phyloP scores from a whole-genome alignment of 139 green algal species.

The Chlamydomonas asymmetrica region DNA sequence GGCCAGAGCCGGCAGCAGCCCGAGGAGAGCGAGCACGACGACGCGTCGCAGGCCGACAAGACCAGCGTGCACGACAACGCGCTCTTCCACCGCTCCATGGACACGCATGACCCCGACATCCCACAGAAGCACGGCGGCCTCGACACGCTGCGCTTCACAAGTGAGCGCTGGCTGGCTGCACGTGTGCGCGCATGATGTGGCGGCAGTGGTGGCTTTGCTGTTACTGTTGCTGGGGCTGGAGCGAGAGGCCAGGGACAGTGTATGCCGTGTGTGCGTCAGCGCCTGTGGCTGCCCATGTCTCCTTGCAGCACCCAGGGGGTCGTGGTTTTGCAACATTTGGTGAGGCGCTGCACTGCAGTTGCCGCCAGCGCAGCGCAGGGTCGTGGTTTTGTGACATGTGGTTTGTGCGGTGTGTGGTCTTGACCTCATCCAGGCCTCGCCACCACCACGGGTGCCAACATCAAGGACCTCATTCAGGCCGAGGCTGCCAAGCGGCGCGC shows the following conservation, averaged over 20 bases:
- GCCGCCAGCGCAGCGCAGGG: background rate
- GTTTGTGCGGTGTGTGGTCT: background rate
- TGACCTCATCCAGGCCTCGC: slow-evolving; percentile 13
- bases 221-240: background rate
- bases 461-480: background rate
- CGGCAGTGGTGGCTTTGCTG: background rate
- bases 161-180: slow-evolving; percentile 2
- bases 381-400: background rate
- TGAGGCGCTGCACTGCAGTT: background rate
- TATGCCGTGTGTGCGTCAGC: background rate
- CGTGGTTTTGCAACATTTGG: background rate
- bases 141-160: slow-evolving; percentile 8
- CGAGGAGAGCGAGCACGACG: slow-evolving; percentile 14
- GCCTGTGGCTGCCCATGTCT: no score
- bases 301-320: background rate
- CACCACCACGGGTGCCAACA: background rate
- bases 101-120: background rate
- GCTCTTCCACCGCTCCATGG: background rate
- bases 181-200: background rate
- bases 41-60: background rate
- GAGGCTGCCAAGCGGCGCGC: background rate
- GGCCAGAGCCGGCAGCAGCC: slow-evolving; percentile 1
- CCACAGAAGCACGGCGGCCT: slow-evolving; percentile 2
- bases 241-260: background rate
- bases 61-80: slow-evolving; percentile 11